phyloP scores from a whole-genome alignment of 768 basidiomycete genomes.

The Mycena amicta region DNA sequence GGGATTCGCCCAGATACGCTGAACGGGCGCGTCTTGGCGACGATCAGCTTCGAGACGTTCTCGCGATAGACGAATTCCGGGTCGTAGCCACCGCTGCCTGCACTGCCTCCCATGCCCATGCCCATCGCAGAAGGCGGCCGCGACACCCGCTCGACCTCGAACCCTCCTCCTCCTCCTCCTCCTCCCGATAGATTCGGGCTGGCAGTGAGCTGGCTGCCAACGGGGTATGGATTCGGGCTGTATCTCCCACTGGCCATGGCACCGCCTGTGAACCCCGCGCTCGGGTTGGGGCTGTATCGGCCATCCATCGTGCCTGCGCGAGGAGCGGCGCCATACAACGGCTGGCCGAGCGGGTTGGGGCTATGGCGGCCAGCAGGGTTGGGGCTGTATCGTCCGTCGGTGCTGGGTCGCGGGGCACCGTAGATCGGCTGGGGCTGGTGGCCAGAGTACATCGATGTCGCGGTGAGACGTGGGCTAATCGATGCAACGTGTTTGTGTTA shows the following conservation, averaged over 20 bases:
- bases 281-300: background rate
- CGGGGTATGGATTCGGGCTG: background rate
- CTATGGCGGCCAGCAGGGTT: background rate
- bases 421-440: background rate
- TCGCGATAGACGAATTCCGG: constrained; percentile 57
- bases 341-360: background rate
- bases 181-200: constrained; percentile 16
- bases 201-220: background rate
- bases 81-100: constrained; percentile 38
- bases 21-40: constrained; percentile 63
- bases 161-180: background rate
- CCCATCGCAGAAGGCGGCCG: constrained; percentile 36
- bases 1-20: constrained; percentile 70
- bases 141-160: constrained; percentile 23
- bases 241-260: background rate
- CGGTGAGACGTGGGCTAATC: too few species aligned
- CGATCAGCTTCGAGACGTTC: constrained; percentile 56
- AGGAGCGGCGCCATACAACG: background rate
- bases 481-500: too few species aligned
- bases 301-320: background rate
- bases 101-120: background rate
- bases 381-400: background rate
- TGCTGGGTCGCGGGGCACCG: background rate
- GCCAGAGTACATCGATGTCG: too few species aligned
- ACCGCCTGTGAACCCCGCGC: background rate